Percentiles rank a stretch among this genome's conserved stretches.
Evolutionary conservation across 176 grass and related monocot species (phyloP).

Genomic region (Microstegium vimineum): DNA sequence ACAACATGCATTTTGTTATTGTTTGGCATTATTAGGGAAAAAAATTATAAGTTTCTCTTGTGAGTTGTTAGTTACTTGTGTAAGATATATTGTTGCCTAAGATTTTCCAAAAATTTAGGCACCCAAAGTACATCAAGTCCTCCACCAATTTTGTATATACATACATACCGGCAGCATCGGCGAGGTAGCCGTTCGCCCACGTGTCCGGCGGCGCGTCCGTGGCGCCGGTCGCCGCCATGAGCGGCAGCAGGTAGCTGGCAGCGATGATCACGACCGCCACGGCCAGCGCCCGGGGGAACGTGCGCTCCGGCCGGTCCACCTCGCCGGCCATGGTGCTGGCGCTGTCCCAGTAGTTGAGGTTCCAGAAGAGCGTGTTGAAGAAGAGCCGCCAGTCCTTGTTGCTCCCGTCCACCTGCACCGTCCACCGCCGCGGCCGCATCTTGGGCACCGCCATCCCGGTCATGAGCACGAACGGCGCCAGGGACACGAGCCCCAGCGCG

Average conservation of each 20-base stretch:
- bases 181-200: constrained; percentile 46
- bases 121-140: not conserved
- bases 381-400: constrained; percentile 43
- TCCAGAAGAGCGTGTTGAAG: constrained; percentile 61
- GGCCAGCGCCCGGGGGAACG: constrained; percentile 33
- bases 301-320: constrained; percentile 42
- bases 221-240: constrained; percentile 40
- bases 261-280: constrained; percentile 30
- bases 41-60: too few species aligned
- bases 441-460: constrained; percentile 19
- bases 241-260: constrained; percentile 34
- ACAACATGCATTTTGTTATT: not conserved
- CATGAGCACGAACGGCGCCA: constrained; percentile 49
- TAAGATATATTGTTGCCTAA: too few species aligned
- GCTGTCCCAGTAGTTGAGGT: constrained; percentile 60
- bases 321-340: constrained; percentile 50
- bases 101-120: not conserved
- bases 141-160: not conserved
- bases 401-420: not conserved
- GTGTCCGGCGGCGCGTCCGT: constrained; percentile 25
- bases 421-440: constrained; percentile 34
- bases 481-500: constrained; percentile 30
- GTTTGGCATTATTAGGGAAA: too few species aligned
- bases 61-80: too few species aligned
- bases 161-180: constrained; percentile 28